A percentile compares a stretch with the other conserved stretches of the same genome.
These are phyloP conservation scores for Cyclotella cryptica DNA, from an alignment of 108 stramenopile species.

Conservation along the genomic window DNA sequence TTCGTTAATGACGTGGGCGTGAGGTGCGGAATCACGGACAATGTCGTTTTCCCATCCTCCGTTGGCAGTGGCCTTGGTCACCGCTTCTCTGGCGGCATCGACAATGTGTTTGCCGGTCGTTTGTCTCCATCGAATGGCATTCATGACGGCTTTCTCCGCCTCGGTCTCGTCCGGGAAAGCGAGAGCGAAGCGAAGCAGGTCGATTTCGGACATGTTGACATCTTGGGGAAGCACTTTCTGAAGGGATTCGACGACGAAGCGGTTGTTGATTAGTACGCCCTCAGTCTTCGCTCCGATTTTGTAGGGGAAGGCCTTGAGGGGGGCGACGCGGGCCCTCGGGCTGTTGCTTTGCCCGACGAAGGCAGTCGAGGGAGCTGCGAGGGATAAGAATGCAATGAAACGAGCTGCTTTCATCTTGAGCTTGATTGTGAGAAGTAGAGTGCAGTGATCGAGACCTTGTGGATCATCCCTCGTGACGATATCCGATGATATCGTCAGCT, in stretches of 20 bases:
- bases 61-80: slow-evolving; percentile 46
- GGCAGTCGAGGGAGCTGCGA: slow-evolving; percentile 3
- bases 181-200: slow-evolving; percentile 45
- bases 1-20: slow-evolving; percentile 45
- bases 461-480: no score
- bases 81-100: slow-evolving; percentile 43
- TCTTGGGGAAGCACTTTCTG: slow-evolving; percentile 29
- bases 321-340: slow-evolving; percentile 1
- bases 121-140: slow-evolving; percentile 46
- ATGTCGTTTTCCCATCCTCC: slow-evolving; percentile 56
- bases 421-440: no score
- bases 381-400: neutral
- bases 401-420: neutral
- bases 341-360: neutral
- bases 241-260: slow-evolving; percentile 46
- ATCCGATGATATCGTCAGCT: no score
- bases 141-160: slow-evolving; percentile 35
- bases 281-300: slow-evolving; percentile 54
- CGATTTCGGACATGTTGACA: slow-evolving; percentile 45
- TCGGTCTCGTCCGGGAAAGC: slow-evolving; percentile 43
- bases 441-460: no score
- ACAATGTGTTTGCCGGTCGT: slow-evolving; percentile 45
- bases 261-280: slow-evolving; percentile 53
- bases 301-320: slow-evolving; percentile 27
- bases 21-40: slow-evolving; percentile 47